These are phyloP conservation scores for Copromyces sp. DNA, from an alignment of 495 filamentous ascomycete genomes.

Conservation along the genomic window DNA sequence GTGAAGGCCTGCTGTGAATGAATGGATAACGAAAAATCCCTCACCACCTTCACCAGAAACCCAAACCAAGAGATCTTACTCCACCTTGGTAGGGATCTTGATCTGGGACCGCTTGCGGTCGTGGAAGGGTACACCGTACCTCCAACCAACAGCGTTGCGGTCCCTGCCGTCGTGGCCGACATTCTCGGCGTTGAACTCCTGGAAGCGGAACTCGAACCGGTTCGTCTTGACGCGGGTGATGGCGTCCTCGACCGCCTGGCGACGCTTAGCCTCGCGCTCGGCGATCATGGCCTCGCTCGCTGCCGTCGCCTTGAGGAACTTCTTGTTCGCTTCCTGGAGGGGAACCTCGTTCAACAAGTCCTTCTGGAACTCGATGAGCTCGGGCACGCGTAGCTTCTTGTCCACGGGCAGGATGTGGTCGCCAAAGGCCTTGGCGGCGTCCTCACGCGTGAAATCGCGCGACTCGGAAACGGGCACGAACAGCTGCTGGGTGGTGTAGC, in stretches of 20 bases:
- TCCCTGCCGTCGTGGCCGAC: constrained; percentile 40
- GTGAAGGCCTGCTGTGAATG: neutral
- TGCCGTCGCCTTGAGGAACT: constrained; percentile 17
- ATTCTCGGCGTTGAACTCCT: constrained; percentile 44
- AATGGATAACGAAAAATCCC: neutral
- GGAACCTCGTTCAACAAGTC: constrained; percentile 20
- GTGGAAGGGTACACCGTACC: constrained; percentile 40
- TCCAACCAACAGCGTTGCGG: constrained; percentile 47
- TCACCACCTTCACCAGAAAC: neutral
- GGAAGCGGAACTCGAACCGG: constrained; percentile 73
- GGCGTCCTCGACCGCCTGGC: constrained; percentile 27
- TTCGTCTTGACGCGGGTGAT: constrained; percentile 36
- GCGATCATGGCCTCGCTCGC: constrained; percentile 25
- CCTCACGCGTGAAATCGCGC: constrained; percentile 73
- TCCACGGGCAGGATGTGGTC: constrained; percentile 67
- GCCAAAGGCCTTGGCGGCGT: constrained; percentile 80
- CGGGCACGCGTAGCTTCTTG: constrained; percentile 77
- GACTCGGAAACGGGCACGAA: constrained; percentile 90
- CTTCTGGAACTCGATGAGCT: constrained; percentile 57
- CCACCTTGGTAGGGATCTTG: constrained; percentile 39
- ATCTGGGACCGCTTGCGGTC: constrained; percentile 37
- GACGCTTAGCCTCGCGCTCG: constrained; percentile 32
- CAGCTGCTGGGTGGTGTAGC: constrained; percentile 67
- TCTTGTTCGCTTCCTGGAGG: constrained; percentile 27
- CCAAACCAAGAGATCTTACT: constrained; percentile 6